Evolutionary conservation across 2,329 filamentous ascomycete genomes (phyloP), one percentile per base, ranked within the genome.

Genomic region (Thelonectria rubi): DNA sequence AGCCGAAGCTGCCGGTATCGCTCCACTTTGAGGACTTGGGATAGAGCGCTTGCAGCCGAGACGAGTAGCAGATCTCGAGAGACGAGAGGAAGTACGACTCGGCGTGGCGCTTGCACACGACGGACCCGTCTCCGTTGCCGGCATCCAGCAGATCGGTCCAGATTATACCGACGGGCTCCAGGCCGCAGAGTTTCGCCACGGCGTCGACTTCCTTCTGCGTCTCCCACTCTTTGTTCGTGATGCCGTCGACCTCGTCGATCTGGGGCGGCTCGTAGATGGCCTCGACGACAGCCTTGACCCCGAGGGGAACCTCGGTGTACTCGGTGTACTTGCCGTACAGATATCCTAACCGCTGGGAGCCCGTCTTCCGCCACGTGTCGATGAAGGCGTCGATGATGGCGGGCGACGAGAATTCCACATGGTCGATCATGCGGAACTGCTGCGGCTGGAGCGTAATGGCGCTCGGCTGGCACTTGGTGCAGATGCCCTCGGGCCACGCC

Each of bases 191-290:
- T 63, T 84, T 86, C 24, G 95, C 95, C 7, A 97, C 82, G 55
- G 91, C 86, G 62, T 97, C 91, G 30, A 98, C 83, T 8, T 92
- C 90, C 60, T 88, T 84, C 78, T 97, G 93, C 62, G 93, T 92
- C 32, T 91, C 87, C 92, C 94, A 98, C 0, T 92, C 85, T 52
- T 89, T 88, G 58, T 97, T 80, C 0, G 93, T 94, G 48, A 98
- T 87, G 1, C 95, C 95, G 72, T 99, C 95, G 14, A 89, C 74
- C 77, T 99, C 95, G 69, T 94, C 89, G 37, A 94, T 81, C 74
- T 99, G 95, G 2, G 95, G 95, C 5, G 94, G 92, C 75, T 99
- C 95, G 72, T 97, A 99, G 66, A 99, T 97, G 42, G 94, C 94
- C 79, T 99, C 94, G 0, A 99, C 94, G 1, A 99, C 88, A 15